Evolutionary conservation across 2,329 filamentous ascomycete genomes (phyloP), one percentile per base, ranked within the genome.

Genomic region (Colletotrichum tofieldiae): DNA sequence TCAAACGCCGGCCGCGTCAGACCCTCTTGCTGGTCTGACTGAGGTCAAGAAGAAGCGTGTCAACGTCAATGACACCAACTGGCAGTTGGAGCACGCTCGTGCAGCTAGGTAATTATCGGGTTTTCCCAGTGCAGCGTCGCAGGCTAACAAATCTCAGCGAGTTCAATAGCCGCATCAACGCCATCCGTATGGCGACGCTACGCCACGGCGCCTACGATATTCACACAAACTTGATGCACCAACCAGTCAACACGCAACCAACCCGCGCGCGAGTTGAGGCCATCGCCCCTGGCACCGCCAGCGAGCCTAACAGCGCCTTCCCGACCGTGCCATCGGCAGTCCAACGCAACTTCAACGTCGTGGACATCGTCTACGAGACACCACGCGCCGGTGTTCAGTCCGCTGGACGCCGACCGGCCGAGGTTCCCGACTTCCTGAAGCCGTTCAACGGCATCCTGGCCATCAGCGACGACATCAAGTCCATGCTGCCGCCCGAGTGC

Each of bases 81-180:
- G 96, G 96, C 96, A 97, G 89, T 87, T 96, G 69, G 95, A 98
- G 84, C 96, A 99, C 83, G 95, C 95, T 37, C 91, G 93, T 62
- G 94, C 96, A 81, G 94, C 96, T 67, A 96, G 93, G 95, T 97
- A 87, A 78, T 88, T 2, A 35, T 43, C 8, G 45, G 45, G 7
- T 37, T 23, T 35, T 43, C 49, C 65, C 37, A 54, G 74, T 71
- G 77, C 68, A 45, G 59, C 77, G 43, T 60, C 56, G 4, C 47
- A 32, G 4, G 2, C 66, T 71, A 65, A 73, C 65, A 23, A 18
- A 29, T 9, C 64, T 18, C 75, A 98, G 96, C 80, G 91, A 91
- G 59, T 98, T 96, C 86, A 99, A 98, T 82, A 88, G 93, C 26
- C 85, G 87, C 23, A 89, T 98, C 71, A 88, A 91, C 43, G 87